Evolutionary conservation across 306 rosid genomes (phyloP).

Genomic region (Sicyos baderoa): DNA sequence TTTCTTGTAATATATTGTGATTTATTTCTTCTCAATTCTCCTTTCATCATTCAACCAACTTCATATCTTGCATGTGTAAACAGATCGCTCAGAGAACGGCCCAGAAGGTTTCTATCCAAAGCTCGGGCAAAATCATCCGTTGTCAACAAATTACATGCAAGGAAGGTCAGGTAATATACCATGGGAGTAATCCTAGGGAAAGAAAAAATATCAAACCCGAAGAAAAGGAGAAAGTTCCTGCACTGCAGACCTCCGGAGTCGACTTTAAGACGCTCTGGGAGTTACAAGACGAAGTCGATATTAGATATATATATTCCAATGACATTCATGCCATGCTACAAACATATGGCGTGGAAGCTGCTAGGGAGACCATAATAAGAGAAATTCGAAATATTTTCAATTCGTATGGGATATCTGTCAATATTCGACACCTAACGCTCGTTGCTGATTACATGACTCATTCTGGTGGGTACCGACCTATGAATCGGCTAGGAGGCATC

Average conservation of each 20-base stretch:
- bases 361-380: slow-evolving; percentile 72
- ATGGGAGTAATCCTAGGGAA: slow-evolving; percentile 38
- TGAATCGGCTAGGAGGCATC: slow-evolving; percentile 58
- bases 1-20: background rate
- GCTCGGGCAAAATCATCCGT: slow-evolving; percentile 48
- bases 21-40: background rate
- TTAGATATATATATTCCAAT: slow-evolving; percentile 64
- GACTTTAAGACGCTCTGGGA: slow-evolving; percentile 66
- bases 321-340: slow-evolving; percentile 53
- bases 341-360: slow-evolving; percentile 83
- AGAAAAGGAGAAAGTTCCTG: slow-evolving; percentile 54
- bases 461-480: slow-evolving; percentile 60
- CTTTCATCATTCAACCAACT: slow-evolving; percentile 14
- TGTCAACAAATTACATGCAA: slow-evolving; percentile 61
- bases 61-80: slow-evolving; percentile 12
- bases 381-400: slow-evolving; percentile 72
- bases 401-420: slow-evolving; percentile 75
- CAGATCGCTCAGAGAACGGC: slow-evolving; percentile 75
- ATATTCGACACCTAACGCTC: slow-evolving; percentile 67
- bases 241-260: slow-evolving; percentile 69
- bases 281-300: slow-evolving; percentile 56
- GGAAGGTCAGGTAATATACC: slow-evolving; percentile 68
- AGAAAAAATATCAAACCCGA: slow-evolving; percentile 40
- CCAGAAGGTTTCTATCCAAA: slow-evolving; percentile 61
- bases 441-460: slow-evolving; percentile 81